Base-by-base conservation (phyloP, 495 filamentous ascomycete species). In the Oleoguttula mirabilis region DNA sequence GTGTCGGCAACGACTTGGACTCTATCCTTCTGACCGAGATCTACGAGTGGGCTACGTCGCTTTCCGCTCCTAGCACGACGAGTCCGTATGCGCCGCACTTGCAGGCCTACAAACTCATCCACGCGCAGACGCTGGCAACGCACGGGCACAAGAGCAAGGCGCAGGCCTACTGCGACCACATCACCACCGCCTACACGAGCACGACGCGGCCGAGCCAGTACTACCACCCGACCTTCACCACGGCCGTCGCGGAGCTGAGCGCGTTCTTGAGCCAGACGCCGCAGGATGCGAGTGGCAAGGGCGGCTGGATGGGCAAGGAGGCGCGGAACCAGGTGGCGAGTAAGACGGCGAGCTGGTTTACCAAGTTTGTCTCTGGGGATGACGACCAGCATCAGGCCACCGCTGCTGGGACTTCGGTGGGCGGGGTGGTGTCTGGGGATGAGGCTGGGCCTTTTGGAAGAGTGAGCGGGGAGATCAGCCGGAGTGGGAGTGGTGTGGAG, bases 241-340 rank as follows among this genome's bases (percentile, higher is more conserved):
- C 70, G 2, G 72, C 75, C 6, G 72, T 95, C 1, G 88, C 95
- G 46, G 87, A 94, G 54, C 68, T 96, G 11, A 77, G 74, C 55
- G 80, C 77, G 39, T 73, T 90, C 17, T 67, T 96, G 28, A 82
- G 76, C 38, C 84, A 88, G 60, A 82, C 87, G 3, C 82, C 84
- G 17, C 82, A 77, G 47, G 85, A 90, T 47, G 63, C 68, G 14
- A 28, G n/a, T 7, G 47, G 39, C 0, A 43, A 43, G 24, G 71
- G 67, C 8, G 76, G 76, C 3, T 94, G 87, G 85, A 87, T 96
- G 30, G 82, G 84, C 1, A 90, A 84, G 58, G 84, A 92, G 10
- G 95, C 77, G 61, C 88, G 95, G 71, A 86, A 90, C 57, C 93
- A 87, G 56, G 84, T 96, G 0, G 92, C 84, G 12, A 81, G 76